phyloP scores from a whole-genome alignment of 2,329 filamentous ascomycete species.

The Cladosporium austrohemisphaericum region DNA sequence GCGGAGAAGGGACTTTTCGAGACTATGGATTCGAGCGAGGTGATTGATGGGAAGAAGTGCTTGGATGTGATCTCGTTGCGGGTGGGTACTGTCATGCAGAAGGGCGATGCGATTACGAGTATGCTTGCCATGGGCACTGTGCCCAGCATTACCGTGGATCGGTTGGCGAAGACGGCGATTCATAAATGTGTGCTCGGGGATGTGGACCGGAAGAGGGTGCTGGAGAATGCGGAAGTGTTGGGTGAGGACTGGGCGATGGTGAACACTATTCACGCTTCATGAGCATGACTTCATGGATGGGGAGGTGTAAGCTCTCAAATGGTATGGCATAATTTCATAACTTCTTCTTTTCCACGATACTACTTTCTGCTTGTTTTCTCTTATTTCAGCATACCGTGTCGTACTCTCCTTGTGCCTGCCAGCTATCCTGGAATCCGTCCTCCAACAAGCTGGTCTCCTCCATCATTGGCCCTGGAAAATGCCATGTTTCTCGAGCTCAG shows the following conservation, averaged over 20 bases:
- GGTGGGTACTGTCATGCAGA: conserved; percentile 30
- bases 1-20: conserved; percentile 36
- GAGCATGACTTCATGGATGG: not conserved
- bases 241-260: conserved; percentile 35
- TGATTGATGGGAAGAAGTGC: conserved; percentile 30
- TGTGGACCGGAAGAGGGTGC: conserved; percentile 29
- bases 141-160: conserved; percentile 31
- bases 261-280: conserved; percentile 24
- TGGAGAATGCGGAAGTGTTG: conserved; percentile 36
- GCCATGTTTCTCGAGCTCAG: not conserved
- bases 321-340: conserved; percentile 6
- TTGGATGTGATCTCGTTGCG: conserved; percentile 35
- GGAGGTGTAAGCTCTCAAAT: not conserved
- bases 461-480: too few species aligned
- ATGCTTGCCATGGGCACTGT: conserved; percentile 15
- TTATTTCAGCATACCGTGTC: too few species aligned
- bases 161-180: conserved; percentile 31
- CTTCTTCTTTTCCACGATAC: conserved; percentile 3
- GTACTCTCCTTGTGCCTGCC: not conserved
- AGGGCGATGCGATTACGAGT: conserved; percentile 27
- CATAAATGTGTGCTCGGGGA: conserved; percentile 29
- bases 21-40: conserved; percentile 27
- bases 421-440: too few species aligned
- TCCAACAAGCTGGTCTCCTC: not conserved
- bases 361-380: not conserved